phyloP scores from a whole-genome alignment of 768 basidiomycete species.

The Pleurotus salmoneostramineus region DNA sequence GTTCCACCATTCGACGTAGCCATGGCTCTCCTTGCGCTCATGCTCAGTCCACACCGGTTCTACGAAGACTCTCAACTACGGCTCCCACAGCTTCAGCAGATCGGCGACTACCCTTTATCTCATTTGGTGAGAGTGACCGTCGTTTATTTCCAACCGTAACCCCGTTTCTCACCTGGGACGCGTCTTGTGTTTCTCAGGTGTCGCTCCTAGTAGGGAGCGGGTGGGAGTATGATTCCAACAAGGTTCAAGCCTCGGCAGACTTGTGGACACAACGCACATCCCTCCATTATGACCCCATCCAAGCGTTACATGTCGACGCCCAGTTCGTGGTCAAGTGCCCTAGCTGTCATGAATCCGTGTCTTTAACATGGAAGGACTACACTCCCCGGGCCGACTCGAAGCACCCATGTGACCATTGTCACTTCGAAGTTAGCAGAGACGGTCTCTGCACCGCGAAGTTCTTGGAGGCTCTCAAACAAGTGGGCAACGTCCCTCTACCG shows the following conservation, averaged over 20 bases:
- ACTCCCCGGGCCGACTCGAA: background rate
- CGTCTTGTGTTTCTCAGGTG: background rate
- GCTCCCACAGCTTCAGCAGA: background rate
- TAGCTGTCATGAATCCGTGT: background rate
- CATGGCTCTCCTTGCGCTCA: background rate
- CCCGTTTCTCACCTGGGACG: background rate
- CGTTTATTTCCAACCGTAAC: too few species aligned
- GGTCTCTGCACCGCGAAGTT: background rate
- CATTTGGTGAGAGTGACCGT: background rate
- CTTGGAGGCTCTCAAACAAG: background rate
- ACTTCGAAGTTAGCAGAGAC: background rate
- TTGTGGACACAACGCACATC: background rate
- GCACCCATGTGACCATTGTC: background rate
- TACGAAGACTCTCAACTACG: background rate
- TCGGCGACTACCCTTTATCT: background rate
- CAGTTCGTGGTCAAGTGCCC: background rate
- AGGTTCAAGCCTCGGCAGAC: background rate
- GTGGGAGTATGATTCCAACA: background rate
- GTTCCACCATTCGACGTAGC: background rate
- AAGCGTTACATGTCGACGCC: background rate
- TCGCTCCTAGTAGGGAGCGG: background rate
- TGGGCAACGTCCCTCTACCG: background rate
- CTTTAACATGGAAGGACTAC: background rate
- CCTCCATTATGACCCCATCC: background rate
- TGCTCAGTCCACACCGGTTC: background rate